These are phyloP conservation scores for Ceratobasidium sp. DNA, from an alignment of 1,284 basidiomycete genomes.

Conservation along the genomic window DNA sequence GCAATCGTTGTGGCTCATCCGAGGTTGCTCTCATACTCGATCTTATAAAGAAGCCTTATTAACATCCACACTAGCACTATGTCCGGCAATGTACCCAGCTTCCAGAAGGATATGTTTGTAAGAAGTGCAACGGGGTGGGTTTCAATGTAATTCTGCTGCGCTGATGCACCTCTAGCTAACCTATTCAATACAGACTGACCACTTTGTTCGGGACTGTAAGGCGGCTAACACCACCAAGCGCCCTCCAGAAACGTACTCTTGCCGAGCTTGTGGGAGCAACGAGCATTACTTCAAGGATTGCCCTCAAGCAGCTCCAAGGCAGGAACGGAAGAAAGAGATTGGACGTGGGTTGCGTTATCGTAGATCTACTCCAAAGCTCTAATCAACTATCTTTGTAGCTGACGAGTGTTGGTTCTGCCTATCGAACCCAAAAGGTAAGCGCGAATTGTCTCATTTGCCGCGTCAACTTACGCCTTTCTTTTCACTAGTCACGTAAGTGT, in stretches of 20 bases:
- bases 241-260: slow-evolving; percentile 80
- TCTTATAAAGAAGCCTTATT: slow-evolving; percentile 8
- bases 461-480: not conserved
- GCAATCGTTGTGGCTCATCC: slow-evolving; percentile 78
- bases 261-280: slow-evolving; percentile 87
- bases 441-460: not conserved
- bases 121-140: slow-evolving; percentile 74
- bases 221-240: slow-evolving; percentile 86
- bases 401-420: slow-evolving; percentile 97
- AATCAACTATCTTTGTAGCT: slow-evolving; percentile 63
- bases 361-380: slow-evolving; percentile 44
- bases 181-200: slow-evolving; percentile 69
- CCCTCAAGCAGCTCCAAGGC: slow-evolving; percentile 69
- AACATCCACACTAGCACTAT: slow-evolving; percentile 69
- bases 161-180: slow-evolving; percentile 24
- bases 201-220: slow-evolving; percentile 89
- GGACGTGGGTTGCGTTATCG: slow-evolving; percentile 68
- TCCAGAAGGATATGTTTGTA: slow-evolving; percentile 88
- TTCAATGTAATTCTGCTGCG: slow-evolving; percentile 12
- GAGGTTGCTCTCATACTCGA: slow-evolving; percentile 65
- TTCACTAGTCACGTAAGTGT: slow-evolving; percentile 38
- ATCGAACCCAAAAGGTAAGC: slow-evolving; percentile 89
- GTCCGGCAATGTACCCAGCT: slow-evolving; percentile 72
- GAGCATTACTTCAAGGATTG: slow-evolving; percentile 89
- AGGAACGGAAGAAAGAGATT: slow-evolving; percentile 81